These are phyloP conservation scores for Aspergillus ochraceus DNA, from an alignment of 2,329 filamentous ascomycete genomes.

Conservation along the genomic window DNA sequence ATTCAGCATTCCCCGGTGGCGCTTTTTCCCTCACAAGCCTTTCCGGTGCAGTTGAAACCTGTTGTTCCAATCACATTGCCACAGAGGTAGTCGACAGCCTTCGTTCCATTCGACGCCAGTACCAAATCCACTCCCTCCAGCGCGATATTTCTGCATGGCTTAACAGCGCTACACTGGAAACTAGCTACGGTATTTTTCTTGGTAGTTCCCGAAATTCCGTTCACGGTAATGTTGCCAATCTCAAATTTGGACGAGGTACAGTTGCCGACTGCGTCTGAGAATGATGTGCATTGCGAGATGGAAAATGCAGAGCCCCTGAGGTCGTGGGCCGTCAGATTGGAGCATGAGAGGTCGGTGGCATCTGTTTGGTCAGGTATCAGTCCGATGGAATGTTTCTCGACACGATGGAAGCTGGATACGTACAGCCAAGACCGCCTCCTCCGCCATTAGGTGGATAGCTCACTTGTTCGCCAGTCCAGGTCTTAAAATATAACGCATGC, in stretches of 20 bases:
- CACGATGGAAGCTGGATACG: slow-evolving; percentile 19
- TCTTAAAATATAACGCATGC: slow-evolving; percentile 57
- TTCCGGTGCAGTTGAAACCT: slow-evolving; percentile 29
- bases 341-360: slow-evolving; percentile 38
- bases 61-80: slow-evolving; percentile 22
- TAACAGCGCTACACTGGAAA: slow-evolving; percentile 33
- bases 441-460: slow-evolving; percentile 60
- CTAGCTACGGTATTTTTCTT: slow-evolving; percentile 22
- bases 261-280: slow-evolving; percentile 36
- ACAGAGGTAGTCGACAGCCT: slow-evolving; percentile 24
- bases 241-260: slow-evolving; percentile 45
- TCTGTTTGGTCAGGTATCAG: slow-evolving; percentile 13
- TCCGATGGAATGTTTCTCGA: neutral
- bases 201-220: slow-evolving; percentile 19
- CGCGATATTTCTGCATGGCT: slow-evolving; percentile 26
- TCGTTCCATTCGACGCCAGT: slow-evolving; percentile 18
- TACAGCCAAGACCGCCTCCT: slow-evolving; percentile 57
- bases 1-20: slow-evolving; percentile 32
- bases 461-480: slow-evolving; percentile 55
- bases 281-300: slow-evolving; percentile 44
- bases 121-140: slow-evolving; percentile 20
- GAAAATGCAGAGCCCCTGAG: slow-evolving; percentile 33
- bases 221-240: slow-evolving; percentile 32
- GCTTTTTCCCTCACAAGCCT: slow-evolving; percentile 24
- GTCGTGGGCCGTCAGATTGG: slow-evolving; percentile 32